Percentiles rank a stretch among this genome's conserved stretches.
Conservation (phyloP, 2,329 filamentous ascomycete species). For the Zopfia rhizophila region DNA sequence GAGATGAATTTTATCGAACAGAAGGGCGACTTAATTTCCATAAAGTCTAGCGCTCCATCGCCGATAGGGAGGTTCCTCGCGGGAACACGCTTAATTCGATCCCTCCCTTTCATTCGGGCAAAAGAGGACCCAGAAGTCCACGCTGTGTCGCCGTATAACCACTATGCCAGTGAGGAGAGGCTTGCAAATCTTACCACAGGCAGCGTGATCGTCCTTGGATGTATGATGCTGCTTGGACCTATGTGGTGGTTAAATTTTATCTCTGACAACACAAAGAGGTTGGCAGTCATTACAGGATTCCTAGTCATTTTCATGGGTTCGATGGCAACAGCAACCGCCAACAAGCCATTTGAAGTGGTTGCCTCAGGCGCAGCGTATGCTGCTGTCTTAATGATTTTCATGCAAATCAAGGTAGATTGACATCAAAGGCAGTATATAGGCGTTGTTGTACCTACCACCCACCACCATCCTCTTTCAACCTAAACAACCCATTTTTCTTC, state of each 20-base stretch:
- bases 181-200: constrained; percentile 27
- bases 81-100: constrained; percentile 11
- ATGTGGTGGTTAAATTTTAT: constrained; percentile 34
- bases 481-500: constrained; percentile 70
- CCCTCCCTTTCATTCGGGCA: constrained; percentile 17
- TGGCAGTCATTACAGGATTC: constrained; percentile 37
- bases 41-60: constrained; percentile 19
- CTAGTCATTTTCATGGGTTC: constrained; percentile 25
- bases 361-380: constrained; percentile 36
- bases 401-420: constrained; percentile 28
- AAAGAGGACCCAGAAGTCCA: constrained; percentile 13
- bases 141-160: constrained; percentile 8
- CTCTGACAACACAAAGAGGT: constrained; percentile 2
- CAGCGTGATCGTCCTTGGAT: constrained; percentile 22
- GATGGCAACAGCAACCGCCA: constrained; percentile 25
- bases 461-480: constrained; percentile 13
- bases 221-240: constrained; percentile 34
- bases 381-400: constrained; percentile 32
- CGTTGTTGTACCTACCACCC: constrained; percentile 15
- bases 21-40: constrained; percentile 30
- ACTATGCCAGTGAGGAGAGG: constrained; percentile 23
- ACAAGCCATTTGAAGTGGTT: constrained; percentile 32
- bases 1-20: constrained; percentile 23
- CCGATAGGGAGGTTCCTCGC: constrained; percentile 26
- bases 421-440: too few species aligned